Base-by-base conservation (phyloP, 306 rosid genomes). In the Cotoneaster glaucophyllus region DNA sequence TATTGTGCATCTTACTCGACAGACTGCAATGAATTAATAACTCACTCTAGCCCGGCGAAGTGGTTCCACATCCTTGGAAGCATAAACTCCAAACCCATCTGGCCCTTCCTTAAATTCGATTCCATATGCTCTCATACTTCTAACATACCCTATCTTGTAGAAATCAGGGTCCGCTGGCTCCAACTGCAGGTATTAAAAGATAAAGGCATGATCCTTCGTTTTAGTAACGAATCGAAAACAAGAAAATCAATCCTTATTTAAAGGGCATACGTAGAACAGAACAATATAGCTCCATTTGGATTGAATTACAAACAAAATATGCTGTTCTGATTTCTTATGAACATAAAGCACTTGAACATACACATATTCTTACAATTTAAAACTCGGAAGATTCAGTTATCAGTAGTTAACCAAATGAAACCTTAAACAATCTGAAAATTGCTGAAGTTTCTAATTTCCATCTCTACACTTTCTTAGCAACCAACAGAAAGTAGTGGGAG, bases 21-120 rank as follows among this genome's bases (percentile, higher is more conserved):
- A 25, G 63, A 57, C 32, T 61, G 70, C 73, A 62, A 43, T 15
- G 69, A 45, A 65, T 66, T 37, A 61, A 73, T 64, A 78, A 85
- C 94, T 88, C 88, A 94, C 97, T 93, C 98, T 90, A 72, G 96
- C 82, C 72, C 97, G 93, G 53, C 93, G 92, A 87, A 92, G 97
- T 57, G 97, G 92, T 73, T 92, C 96, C 63, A 95, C 93, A 83
- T 95, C 98, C 87, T 90, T 95, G 69, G 98, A 90, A 83, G 98
- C 98, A 77, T 92, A 90, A 37, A 95, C 97, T 70, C 98, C 98
- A 86, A 90, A 95, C 37, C 97, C 97, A 77, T 87, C 84, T 0
- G 97, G 98, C 22, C 98, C 96, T 90, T 95, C 97, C 83, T 85
- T 95, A 83, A 92, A 95, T 52, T 92, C 97, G 63, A 95, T 66